Percentiles rank a stretch among this genome's conserved stretches.
phyloP scores from a whole-genome alignment of 768 basidiomycete species.

The Pulveroboletus sp. region DNA sequence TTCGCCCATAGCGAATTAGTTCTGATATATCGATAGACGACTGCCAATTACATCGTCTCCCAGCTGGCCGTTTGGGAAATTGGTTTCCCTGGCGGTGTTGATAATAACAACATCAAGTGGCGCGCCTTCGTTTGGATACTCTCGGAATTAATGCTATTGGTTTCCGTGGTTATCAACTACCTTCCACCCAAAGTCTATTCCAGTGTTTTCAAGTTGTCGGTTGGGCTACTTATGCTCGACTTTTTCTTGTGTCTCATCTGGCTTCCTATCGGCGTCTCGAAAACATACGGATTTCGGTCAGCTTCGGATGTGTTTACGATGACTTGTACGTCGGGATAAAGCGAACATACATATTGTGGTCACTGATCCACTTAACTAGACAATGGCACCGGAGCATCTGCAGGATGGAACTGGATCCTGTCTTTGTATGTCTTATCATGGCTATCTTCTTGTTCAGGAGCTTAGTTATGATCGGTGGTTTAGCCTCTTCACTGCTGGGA shows the following conservation, averaged over 20 bases:
- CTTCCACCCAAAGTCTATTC: constrained; percentile 76
- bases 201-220: constrained; percentile 69
- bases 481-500: constrained; percentile 83
- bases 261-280: constrained; percentile 88
- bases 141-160: constrained; percentile 65
- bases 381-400: constrained; percentile 83
- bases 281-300: constrained; percentile 84
- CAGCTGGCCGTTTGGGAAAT: constrained; percentile 76
- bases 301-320: constrained; percentile 80
- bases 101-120: constrained; percentile 74
- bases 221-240: constrained; percentile 76
- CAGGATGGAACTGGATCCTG: constrained; percentile 89
- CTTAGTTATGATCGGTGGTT: constrained; percentile 40
- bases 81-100: constrained; percentile 77
- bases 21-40: constrained; percentile 46
- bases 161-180: constrained; percentile 81
- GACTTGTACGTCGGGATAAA: constrained; percentile 57
- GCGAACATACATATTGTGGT: not conserved
- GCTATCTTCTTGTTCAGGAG: not conserved
- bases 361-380: constrained; percentile 41
- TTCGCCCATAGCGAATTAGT: no score
- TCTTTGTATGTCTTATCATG: constrained; percentile 58
- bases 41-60: constrained; percentile 87
- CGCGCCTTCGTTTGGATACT: constrained; percentile 81
- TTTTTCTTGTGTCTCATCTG: constrained; percentile 86